Base-by-base conservation (phyloP, 202 grass and related monocot species). In the Hordeum pubiflorum region DNA sequence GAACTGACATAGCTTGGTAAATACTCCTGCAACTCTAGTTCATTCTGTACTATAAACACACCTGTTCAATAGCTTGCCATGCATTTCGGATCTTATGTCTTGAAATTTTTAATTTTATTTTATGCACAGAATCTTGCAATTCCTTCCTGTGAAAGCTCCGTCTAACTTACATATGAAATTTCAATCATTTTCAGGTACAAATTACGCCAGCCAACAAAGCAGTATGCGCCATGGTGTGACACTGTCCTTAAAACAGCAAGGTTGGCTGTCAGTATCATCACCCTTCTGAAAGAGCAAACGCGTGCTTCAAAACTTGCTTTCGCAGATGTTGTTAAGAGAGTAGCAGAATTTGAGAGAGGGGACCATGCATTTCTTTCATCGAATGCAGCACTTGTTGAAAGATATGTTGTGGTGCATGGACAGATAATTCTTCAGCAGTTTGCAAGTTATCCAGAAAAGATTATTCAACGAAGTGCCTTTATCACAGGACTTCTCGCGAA, bases 371-470 rank as follows among this genome's bases (percentile, higher is more conserved):
- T 76, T 64, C 84, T 92, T 83, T 92, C 93, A 63, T 40, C 82
- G 29, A 88, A 90, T 43, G 29, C 69, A 46, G 10, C 58, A 54
- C 7, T 37, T 26, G 86, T 97, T 62, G 88, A 97, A 77, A 83
- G 77, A 63, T 97, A 91, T 62, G 71, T 90, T 84, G 88, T 92
- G 33, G 90, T 92, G 34, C 93, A 97, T 78, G 90, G 90, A 21
- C 88, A 92, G 31, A 97, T 97, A 63, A 92, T 97, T 77, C 83
- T 97, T 73, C 93, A 97, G 58, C 90, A 97, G 67, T 92, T 92
- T 87, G 88, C 83, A 57, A 81, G 83, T 52, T 92, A 83, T 68
- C 90, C 93, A 63, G 88, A 90, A 72, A 59, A 78, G 10, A 83
- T 63, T 65, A 90, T 96, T 81, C 74, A 56, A 39, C 78, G 83